Conservation (phyloP, 1,139 yeast species). For the Candida glucosophila region DNA sequence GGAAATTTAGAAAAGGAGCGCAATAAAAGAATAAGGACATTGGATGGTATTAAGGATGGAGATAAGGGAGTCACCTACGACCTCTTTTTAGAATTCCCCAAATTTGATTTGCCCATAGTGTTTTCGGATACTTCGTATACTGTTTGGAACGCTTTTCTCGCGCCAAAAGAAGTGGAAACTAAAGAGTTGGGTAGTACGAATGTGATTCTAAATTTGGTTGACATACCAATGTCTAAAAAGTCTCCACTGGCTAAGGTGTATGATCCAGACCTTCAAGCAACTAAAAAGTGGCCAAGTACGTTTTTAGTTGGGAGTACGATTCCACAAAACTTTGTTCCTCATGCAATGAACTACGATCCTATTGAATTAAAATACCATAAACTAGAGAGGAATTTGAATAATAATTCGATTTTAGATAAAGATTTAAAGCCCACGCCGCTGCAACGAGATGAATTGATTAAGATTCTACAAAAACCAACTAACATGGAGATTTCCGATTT, state of each 20-base stretch:
- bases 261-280: constrained; percentile 32
- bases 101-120: constrained; percentile 75
- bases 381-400: constrained; percentile 69
- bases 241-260: constrained; percentile 14
- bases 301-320: constrained; percentile 1
- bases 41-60: too few relatives aligned
- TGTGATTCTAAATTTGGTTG: constrained; percentile 26
- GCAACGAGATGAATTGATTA: constrained; percentile 62
- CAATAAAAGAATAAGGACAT: too few relatives aligned
- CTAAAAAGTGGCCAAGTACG: constrained; percentile 1
- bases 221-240: constrained; percentile 18
- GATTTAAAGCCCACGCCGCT: constrained; percentile 87
- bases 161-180: constrained; percentile 4
- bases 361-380: constrained; percentile 81
- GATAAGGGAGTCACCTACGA: constrained; percentile 35
- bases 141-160: constrained; percentile 4
- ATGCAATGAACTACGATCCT: too few relatives aligned
- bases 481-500: constrained; percentile 73
- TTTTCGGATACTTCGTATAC: constrained; percentile 48
- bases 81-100: constrained; percentile 61
- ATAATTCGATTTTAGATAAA: constrained; percentile 67
- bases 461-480: constrained; percentile 69
- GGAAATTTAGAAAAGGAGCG: constrained; percentile 40
- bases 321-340: constrained; percentile 5
- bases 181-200: constrained; percentile 14